These are phyloP conservation scores for Brassica balearica DNA, from an alignment of 441 rosid genomes.

Conservation along the genomic window DNA sequence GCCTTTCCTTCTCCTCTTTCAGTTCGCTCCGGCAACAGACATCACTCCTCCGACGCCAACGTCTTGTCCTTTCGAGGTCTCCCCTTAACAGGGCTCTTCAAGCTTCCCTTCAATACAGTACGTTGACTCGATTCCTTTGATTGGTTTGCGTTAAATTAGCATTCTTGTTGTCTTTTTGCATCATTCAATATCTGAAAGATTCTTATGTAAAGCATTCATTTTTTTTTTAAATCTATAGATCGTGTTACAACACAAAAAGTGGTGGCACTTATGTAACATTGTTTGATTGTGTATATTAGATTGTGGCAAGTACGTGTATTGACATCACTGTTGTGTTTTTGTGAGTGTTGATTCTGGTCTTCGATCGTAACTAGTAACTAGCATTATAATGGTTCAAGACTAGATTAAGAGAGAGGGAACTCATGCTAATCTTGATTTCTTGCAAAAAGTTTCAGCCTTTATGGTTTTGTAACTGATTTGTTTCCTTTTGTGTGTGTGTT, in stretches of 20 bases:
- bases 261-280: constrained; percentile 3
- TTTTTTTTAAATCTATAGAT: background rate
- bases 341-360: background rate
- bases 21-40: constrained; percentile 52
- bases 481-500: too few species aligned
- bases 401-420: too few species aligned
- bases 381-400: too few species aligned
- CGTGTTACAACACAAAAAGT: background rate
- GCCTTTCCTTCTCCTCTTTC: constrained; percentile 48
- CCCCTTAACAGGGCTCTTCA: constrained; percentile 57
- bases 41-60: constrained; percentile 35
- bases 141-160: background rate
- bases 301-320: constrained; percentile 83
- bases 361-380: too few species aligned
- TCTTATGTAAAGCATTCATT: background rate
- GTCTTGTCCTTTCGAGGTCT: constrained; percentile 44
- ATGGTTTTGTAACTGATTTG: too few species aligned
- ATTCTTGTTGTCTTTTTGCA: background rate
- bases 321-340: background rate
- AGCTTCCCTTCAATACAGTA: constrained; percentile 55
- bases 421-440: too few species aligned
- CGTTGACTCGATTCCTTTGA: background rate
- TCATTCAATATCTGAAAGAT: background rate
- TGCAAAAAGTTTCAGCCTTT: too few species aligned
- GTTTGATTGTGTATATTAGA: constrained; percentile 49